These are phyloP conservation scores for Rhododendron simsii DNA, from an alignment of 148 eudicot species.

Conservation along the genomic window DNA sequence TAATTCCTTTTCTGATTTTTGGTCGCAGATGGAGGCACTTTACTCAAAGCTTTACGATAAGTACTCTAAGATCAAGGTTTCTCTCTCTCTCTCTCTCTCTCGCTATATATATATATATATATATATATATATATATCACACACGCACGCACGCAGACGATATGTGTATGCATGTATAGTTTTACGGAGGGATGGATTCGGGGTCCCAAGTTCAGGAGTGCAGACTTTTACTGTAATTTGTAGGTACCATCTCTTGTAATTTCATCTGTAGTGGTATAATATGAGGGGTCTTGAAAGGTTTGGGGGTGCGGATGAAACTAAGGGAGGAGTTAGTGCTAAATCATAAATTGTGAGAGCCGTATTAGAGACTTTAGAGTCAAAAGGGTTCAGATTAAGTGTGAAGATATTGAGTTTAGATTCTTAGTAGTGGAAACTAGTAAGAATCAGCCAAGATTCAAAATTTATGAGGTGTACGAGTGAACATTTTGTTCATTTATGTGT, in stretches of 20 bases:
- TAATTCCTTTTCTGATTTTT: background rate
- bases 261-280: background rate
- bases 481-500: background rate
- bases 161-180: background rate
- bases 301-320: background rate
- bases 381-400: background rate
- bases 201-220: background rate
- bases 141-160: background rate
- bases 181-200: background rate
- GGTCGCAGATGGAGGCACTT: constrained; percentile 60
- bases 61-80: constrained; percentile 54
- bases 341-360: background rate
- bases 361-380: background rate
- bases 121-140: too few species aligned
- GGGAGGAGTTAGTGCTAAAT: background rate
- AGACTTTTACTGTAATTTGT: background rate
- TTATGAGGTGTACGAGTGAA: background rate
- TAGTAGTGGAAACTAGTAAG: background rate
- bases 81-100: constrained; percentile 7
- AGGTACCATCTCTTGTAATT: background rate
- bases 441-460: background rate
- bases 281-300: background rate
- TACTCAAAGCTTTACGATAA: constrained; percentile 53
- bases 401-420: background rate
- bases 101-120: background rate